Evolutionary conservation across 192 early-diverging fungal genomes (phyloP).

Genomic region (Lobosporangium transversale): DNA sequence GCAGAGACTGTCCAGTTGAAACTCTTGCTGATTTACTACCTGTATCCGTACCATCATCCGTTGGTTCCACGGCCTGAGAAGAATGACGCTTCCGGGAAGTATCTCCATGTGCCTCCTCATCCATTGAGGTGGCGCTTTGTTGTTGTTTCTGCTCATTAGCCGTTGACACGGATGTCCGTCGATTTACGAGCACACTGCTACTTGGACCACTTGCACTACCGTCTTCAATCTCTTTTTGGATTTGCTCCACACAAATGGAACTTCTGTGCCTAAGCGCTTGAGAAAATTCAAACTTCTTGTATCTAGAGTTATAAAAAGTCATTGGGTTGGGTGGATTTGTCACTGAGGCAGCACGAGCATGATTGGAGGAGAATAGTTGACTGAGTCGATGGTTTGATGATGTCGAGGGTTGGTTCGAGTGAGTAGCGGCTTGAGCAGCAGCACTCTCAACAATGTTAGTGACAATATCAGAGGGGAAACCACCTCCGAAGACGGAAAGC

Average conservation of each 20-base stretch:
- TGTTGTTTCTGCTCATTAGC: background rate
- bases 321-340: conserved; percentile 16
- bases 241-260: conserved; percentile 45
- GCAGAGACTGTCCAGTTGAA: background rate
- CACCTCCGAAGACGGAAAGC: conserved; percentile 43
- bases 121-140: background rate
- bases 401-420: conserved; percentile 18
- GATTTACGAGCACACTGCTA: background rate
- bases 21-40: conserved; percentile 3
- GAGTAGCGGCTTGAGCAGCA: background rate
- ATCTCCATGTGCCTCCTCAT: too few species aligned
- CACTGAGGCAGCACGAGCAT: background rate
- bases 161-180: conserved; percentile 12
- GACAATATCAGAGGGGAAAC: conserved; percentile 37
- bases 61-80: conserved; percentile 2
- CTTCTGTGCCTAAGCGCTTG: conserved; percentile 42
- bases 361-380: conserved; percentile 15
- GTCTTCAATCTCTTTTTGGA: conserved; percentile 25
- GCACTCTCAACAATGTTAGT: conserved; percentile 37
- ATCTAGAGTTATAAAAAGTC: conserved; percentile 45
- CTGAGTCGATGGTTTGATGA: conserved; percentile 40
- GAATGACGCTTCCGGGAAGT: conserved; percentile 9
- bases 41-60: background rate
- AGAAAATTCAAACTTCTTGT: conserved; percentile 56
- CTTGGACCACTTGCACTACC: background rate